Evolutionary conservation across 164 flowering plant species (phyloP), one percentile per base, ranked within the genome.

Genomic region (Malania oleifera): DNA sequence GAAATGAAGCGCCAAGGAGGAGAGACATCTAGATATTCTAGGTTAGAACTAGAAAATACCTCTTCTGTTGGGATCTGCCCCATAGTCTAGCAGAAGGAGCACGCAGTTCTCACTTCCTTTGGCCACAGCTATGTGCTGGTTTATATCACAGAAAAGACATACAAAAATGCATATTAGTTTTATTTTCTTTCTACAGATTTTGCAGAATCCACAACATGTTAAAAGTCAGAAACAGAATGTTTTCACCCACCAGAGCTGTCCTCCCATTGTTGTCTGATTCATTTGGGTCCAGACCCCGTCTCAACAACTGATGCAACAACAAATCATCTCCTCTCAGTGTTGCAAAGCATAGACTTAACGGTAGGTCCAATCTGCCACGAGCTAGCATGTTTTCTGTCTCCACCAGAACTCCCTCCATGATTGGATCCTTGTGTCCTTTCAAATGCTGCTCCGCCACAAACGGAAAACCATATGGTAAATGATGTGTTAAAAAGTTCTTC

Each of bases 361-460:
- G 97, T 50, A 93, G 77, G 71, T 95, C 95, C 83, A 89, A 67
- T 72, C 90, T 80, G 34, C 97, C 99, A 50, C 78, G 80, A 57
- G 95, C 85, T 25, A 91, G 71, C 99, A 92, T 86, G 72, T 70
- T 83, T 80, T 87, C 89, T 25, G 84, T 86, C 69, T 92, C 98
- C 52, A 72, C 17, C 51, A 89, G 64, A 59, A 90, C 76, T 49
- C 75, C 83, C 64, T 83, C 80, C 93, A 87, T 91, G n/a, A 76
- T 60, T 28, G 96, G 96, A 39, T 86, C 85, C 38, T 80, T 79
- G 37, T 62, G 19, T 9, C 80, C 86, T 66, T 85, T 87, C 84
- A 95, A 71, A 69, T 82, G 87, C 99, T 95, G 82, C 61, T 31
- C 65, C 52, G 57, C 59, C 45, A 44, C 34, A 11, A 63, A 37